Base-by-base conservation (phyloP, 148 eudicot species). In the Amaranthus hypochondriacus region DNA sequence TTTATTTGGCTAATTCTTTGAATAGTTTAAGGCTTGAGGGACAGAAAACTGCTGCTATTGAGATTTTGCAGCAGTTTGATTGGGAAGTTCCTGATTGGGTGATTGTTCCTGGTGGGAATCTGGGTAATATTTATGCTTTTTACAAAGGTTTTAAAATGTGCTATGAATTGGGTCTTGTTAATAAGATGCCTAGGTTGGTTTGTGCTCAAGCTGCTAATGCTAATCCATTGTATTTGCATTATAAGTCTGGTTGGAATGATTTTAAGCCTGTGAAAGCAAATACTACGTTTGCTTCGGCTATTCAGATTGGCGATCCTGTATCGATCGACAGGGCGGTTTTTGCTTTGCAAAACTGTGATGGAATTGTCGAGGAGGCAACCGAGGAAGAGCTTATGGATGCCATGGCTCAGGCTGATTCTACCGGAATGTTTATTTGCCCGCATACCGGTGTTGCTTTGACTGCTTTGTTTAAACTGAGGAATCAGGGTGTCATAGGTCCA, bases 41-140 rank as follows among this genome's bases (percentile, higher is more conserved):
- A 43, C 96, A 90, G 78, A 90, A 90, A 48, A 90, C 92, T 0
- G 92, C 96, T 7, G 96, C 96, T 0, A 85, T 90, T 58, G 98
- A 93, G 79, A 93, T 93, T 43, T 60, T 93, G 82, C 98, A 93
- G 87, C 98, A 93, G 75, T 93, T 93, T 72, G 90, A 93, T 81
- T 93, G 98, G 98, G 83, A 93, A 56, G 98, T 90, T 14, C 98
- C 98, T 0, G 98, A 93, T 84, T 93, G 98, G 98, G 91, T 91
- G 55, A 91, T 93, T 72, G 92, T 93, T 68, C 98, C 98, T 0
- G 98, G 98, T 66, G 98, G 98, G 10, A 93, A 93, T 75, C 73
- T 93, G 56, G 98, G 98, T 4, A 93, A 93, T 70, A 89, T 93
- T 3, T 93, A 93, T 72, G 98, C 98, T 0, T 93, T 93, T 59